phyloP scores from a whole-genome alignment of 2,329 filamentous ascomycete species.

The Penicillium sp. region DNA sequence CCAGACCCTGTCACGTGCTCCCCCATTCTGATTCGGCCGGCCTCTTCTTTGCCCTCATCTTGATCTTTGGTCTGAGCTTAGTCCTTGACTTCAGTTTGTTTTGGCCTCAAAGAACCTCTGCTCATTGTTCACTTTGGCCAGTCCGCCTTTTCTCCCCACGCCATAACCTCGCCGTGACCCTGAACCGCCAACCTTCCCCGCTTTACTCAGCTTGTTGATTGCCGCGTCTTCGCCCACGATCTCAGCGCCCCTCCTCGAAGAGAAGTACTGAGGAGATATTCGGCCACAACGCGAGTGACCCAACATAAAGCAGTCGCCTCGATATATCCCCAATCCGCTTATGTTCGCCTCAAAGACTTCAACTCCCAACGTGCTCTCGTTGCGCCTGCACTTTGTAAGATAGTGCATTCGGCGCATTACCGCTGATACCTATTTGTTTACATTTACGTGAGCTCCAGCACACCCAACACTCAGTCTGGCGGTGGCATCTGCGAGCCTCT shows the following conservation, averaged over 20 bases:
- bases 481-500: constrained; percentile 6
- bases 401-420: constrained; percentile 16
- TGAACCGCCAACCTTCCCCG: constrained; percentile 6
- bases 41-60: constrained; percentile 10
- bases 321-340: no score
- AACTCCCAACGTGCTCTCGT: not conserved
- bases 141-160: not conserved
- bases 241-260: constrained; percentile 8
- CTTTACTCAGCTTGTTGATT: constrained; percentile 9
- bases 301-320: not conserved
- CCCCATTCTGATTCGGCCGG: constrained; percentile 12
- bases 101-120: constrained; percentile 1
- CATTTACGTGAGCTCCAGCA: not conserved
- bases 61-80: not conserved
- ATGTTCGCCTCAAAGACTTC: constrained; percentile 9
- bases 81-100: not conserved
- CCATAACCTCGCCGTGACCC: not conserved
- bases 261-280: not conserved
- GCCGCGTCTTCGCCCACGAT: constrained; percentile 1
- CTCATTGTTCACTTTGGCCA: not conserved
- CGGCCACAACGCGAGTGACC: not conserved
- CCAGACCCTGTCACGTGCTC: constrained; percentile 25
- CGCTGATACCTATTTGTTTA: constrained; percentile 5
- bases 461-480: constrained; percentile 3
- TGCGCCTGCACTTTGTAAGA: constrained; percentile 6